Base-by-base conservation (phyloP, 208 protist genomes). In the Acanthamoeba healyi region DNA sequence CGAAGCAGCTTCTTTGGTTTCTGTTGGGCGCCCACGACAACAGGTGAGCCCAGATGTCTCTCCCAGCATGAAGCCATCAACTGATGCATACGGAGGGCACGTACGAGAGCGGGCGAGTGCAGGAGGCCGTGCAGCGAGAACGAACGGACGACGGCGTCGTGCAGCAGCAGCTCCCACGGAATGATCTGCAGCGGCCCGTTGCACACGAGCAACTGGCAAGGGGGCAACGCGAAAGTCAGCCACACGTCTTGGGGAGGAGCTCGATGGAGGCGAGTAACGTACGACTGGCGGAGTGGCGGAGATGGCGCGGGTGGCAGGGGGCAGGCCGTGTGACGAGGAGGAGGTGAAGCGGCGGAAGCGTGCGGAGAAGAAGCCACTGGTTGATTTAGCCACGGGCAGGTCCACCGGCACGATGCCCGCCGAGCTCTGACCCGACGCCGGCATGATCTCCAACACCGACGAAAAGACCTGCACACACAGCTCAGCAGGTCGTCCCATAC, bases 91-190 rank as follows among this genome's bases (percentile, higher is more conserved):
- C 44, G n/a, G n/a, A 24, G 46, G 6, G 36, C 36, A 44, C 67
- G 44, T 34, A 61, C 77, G 26, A 86, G 24, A 14, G 77, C 46
- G 22, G 38, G 44, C 77, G 46, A 58, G n/a, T 86, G 77, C 12
- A 86, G 26, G 77, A 86, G 46, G 36, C 34, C 44, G 44, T 86
- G 77, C 46, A 86, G 46, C 77, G 77, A 86, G 77, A 86, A 86
- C n/a, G 77, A 86, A 12, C 77, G 77, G 0, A 86, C 34, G 38
- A 86, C 46, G 46, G 29, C 38, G 34, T 86, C 77, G n/a, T 86
- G 77, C 10, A 86, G 46, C 17, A 86, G 38, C 1, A 86, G 77
- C 44, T 86, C 77, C 77, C 77, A 86, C n/a, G 77, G 77, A 24
- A 86, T 36, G 44, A 86, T 58, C 77, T 86, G 77, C 77, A 86